Percentiles rank a stretch among this genome's conserved stretches.
phyloP scores from a whole-genome alignment of 1,284 basidiomycete genomes.

The Trichosporon sp. region DNA sequence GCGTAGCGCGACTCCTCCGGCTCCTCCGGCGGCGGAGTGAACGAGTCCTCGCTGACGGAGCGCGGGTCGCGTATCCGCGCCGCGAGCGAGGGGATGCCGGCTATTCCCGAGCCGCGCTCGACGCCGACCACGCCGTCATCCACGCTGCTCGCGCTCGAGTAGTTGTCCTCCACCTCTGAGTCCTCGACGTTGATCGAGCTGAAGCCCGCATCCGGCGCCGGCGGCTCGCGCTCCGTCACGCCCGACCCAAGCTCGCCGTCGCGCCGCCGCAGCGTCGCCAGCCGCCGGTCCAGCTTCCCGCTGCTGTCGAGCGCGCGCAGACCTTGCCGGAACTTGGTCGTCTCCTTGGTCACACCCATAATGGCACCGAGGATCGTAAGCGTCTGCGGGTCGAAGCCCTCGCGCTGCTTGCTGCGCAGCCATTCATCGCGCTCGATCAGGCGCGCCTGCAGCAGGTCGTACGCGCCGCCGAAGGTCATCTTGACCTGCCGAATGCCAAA shows the following conservation, averaged over 20 bases:
- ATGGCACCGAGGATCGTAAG: constrained; percentile 75
- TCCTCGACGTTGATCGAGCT: constrained; percentile 14
- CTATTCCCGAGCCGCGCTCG: not conserved
- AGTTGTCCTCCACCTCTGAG: constrained; percentile 1
- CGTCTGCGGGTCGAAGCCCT: constrained; percentile 55
- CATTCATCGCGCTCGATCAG: constrained; percentile 30
- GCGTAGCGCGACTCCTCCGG: constrained; percentile 5
- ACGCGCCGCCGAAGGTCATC: constrained; percentile 78
- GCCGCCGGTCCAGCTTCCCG: not conserved
- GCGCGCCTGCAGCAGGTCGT: constrained; percentile 67
- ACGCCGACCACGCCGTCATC: not conserved
- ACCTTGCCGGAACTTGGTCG: constrained; percentile 44
- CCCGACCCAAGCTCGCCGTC: not conserved
- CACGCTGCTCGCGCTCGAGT: not conserved
- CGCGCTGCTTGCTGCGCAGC: constrained; percentile 22
- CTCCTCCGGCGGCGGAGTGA: not conserved
- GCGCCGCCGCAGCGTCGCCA: not conserved
- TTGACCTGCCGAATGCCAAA: constrained; percentile 78
- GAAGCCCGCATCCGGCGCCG: not conserved
- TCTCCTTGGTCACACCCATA: constrained; percentile 77
- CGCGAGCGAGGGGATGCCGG: not conserved
- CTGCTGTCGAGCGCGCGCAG: constrained; percentile 5
- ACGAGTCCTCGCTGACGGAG: constrained; percentile 7
- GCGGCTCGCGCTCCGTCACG: not conserved
- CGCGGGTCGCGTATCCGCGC: not conserved